A percentile compares a stretch with the other conserved stretches of the same genome.
Conservation (phyloP, 768 basidiomycete species). For the Leccinum incarnatum region DNA sequence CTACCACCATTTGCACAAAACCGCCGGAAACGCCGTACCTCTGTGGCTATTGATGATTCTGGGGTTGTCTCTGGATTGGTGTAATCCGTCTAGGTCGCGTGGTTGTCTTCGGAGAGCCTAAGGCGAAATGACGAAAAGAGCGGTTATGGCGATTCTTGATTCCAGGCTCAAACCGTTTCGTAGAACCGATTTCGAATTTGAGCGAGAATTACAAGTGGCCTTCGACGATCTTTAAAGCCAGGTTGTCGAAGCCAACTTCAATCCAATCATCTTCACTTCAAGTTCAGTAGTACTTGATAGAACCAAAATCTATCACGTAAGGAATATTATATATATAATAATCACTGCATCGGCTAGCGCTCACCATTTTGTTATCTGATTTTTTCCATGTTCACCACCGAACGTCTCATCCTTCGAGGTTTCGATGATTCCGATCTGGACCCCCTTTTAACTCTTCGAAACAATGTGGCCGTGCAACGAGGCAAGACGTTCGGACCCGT, state of each 20-base stretch:
- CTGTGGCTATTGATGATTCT: too few species aligned
- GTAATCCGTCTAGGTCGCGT: too few species aligned
- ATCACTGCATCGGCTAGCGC: neutral
- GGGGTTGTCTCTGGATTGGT: too few species aligned
- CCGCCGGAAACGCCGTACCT: too few species aligned
- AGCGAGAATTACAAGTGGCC: too few species aligned
- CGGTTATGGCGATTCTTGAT: too few species aligned
- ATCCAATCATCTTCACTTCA: too few species aligned
- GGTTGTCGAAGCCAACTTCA: neutral
- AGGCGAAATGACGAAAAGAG: too few species aligned
- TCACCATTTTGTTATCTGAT: neutral
- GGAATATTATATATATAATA: neutral
- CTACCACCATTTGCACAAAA: too few species aligned
- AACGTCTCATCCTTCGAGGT: constrained; percentile 24
- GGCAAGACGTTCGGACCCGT: constrained; percentile 20
- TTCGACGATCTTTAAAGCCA: neutral
- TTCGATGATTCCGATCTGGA: constrained; percentile 22
- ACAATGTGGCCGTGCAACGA: constrained; percentile 21
- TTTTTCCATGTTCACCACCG: constrained; percentile 24
- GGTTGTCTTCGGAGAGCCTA: too few species aligned
- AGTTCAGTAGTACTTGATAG: neutral
- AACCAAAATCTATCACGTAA: neutral
- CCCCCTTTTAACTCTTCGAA: constrained; percentile 20
- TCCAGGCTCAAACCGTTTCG: too few species aligned
- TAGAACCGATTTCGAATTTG: too few species aligned